A percentile compares a stretch with the other conserved stretches of the same genome.
These are phyloP conservation scores for Metschnikowia aberdeeniae DNA, from an alignment of 805 yeast genomes.

Conservation along the genomic window DNA sequence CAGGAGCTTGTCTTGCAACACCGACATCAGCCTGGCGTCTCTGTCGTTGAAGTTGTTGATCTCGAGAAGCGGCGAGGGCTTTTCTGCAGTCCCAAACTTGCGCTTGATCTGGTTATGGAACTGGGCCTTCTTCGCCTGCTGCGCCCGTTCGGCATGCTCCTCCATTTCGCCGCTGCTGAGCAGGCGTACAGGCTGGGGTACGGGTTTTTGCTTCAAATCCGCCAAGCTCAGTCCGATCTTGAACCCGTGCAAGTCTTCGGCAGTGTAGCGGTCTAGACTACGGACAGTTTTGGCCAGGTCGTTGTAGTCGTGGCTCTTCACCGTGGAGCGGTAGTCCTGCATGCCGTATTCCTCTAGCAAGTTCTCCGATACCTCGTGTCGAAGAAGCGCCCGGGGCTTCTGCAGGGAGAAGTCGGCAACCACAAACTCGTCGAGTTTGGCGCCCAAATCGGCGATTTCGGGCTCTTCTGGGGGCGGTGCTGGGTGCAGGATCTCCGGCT, in stretches of 20 bases:
- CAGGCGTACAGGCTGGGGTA: conserved; percentile 7
- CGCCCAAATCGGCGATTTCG: conserved; percentile 16
- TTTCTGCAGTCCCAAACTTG: conserved; percentile 20
- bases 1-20: conserved; percentile 22
- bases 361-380: conserved; percentile 27
- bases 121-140: conserved; percentile 24
- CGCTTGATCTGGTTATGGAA: conserved; percentile 28
- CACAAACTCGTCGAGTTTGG: conserved; percentile 18
- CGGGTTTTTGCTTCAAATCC: neutral
- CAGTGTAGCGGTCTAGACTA: conserved; percentile 22
- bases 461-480: conserved; percentile 8
- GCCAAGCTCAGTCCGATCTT: conserved; percentile 25
- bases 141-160: conserved; percentile 22
- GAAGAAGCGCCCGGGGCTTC: conserved; percentile 29
- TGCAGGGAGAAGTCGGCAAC: conserved; percentile 12
- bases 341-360: conserved; percentile 39
- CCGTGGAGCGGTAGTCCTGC: conserved; percentile 26
- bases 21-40: conserved; percentile 23
- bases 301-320: conserved; percentile 28
- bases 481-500: neutral
- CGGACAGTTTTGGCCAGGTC: conserved; percentile 13
- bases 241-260: conserved; percentile 32
- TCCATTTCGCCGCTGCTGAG: conserved; percentile 27
- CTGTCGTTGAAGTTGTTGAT: conserved; percentile 28
- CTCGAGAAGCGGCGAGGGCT: conserved; percentile 26